Base-by-base conservation (phyloP, 441 rosid genomes). In the Populus hybrid region DNA sequence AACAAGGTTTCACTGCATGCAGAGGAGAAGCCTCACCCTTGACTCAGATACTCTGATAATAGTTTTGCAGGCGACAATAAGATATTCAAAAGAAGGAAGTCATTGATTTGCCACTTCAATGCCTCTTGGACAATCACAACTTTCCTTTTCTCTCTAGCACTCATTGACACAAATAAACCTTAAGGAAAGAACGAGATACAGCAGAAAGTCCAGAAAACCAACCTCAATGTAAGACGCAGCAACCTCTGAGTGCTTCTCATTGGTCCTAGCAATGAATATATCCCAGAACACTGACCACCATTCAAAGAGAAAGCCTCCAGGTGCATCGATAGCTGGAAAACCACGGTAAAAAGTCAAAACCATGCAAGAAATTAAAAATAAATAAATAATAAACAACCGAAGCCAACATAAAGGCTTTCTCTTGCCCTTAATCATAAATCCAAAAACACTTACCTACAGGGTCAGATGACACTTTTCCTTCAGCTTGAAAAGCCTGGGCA, bases 241-340 rank as follows among this genome's bases (percentile, higher is more conserved):
- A 81, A 85, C 90, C 73, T 93, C 95, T 3, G 95, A 90, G 81
- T 88, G 92, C 83, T 90, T 92, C 83, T 95, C 92, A 74, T 89
- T 88, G 21, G 92, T 88, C 85, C 98, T 90, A 14, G 99, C 92
- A 77, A 90, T 89, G 77, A 92, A 95, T 72, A 92, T 88, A 79
- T 95, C 99, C 99, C 98, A 95, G 82, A 95, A 95, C 61, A 95
- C 98, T 3, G 97, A 95, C 99, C 99, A 95, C 98, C 99, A 93
- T 85, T 95, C 98, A 69, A 91, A 92, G 38, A 95, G 90, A 81
- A 95, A 95, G 64, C 99, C 99, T 26, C 93, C 97, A 46, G 98
- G 96, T 21, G 96, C 94, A 78, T 95, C 95, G 71, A 95, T 93
- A 68, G 99, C 99, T 93, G 86, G 72, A 84, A 84, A 82, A 66